A percentile compares a stretch with the other conserved stretches of the same genome.
Evolutionary conservation across 169 alveolate species (phyloP).

Genomic region (Plasmodium reichenowi): DNA sequence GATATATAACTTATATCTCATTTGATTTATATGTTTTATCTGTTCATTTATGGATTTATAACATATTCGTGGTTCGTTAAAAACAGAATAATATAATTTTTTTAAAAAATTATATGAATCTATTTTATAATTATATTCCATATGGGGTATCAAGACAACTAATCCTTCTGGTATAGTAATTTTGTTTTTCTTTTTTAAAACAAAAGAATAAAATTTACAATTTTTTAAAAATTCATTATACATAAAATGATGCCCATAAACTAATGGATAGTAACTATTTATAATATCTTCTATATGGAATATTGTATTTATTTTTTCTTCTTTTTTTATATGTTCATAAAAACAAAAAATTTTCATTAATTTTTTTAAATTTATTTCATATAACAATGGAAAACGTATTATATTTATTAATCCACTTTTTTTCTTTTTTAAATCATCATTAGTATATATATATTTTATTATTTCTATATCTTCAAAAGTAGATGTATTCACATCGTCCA

Average conservation of each 20-base stretch:
- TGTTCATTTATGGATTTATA: conserved; percentile 42
- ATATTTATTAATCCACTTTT: neutral
- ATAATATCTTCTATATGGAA: neutral
- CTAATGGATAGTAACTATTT: conserved; percentile 15
- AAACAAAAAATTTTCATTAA: conserved; percentile 2
- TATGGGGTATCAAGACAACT: conserved; percentile 24
- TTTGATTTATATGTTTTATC: conserved; percentile 19
- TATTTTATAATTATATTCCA: conserved; percentile 11
- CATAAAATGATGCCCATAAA: conserved; percentile 49
- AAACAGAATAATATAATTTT: conserved; percentile 4
- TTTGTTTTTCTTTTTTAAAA: conserved; percentile 28
- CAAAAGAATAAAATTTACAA: conserved; percentile 33
- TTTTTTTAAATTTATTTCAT: conserved; percentile 3
- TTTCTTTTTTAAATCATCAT: neutral
- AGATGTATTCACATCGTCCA: neutral
- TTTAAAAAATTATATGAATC: conserved; percentile 25
- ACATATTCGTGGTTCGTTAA: conserved; percentile 8
- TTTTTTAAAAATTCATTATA: conserved; percentile 23
- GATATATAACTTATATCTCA: conserved; percentile 26
- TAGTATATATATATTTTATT: neutral
- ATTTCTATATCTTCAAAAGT: neutral
- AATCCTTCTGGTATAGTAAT: conserved; percentile 38
- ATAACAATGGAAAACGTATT: conserved; percentile 5
- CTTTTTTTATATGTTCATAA: neutral
- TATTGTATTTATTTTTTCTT: neutral